Evolutionary conservation across 345 rosid species (phyloP), one percentile per base, ranked within the genome.

Genomic region (Populus tremula): DNA sequence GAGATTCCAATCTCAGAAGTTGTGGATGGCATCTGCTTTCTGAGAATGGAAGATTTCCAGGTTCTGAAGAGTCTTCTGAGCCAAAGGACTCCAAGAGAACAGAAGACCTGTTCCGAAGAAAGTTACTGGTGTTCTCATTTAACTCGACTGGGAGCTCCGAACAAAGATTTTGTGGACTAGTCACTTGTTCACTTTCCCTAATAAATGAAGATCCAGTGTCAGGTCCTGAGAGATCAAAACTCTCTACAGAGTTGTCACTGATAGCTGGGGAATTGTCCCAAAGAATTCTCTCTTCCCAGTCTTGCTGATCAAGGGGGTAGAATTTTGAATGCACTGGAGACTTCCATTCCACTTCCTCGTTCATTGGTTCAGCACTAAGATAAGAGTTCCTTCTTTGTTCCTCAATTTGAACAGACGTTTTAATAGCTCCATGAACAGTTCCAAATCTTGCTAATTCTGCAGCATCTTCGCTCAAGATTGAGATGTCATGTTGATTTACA

Each of bases 211-310:
- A 77, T 59, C 78, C 77, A 14, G 66, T 45, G 25, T 83, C 94
- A 54, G 85, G 76, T 76, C 79, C 87, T 82, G 77, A 14, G 70
- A 77, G 77, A 47, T 88, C 89, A 67, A 80, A 83, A 79, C 87
- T 75, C 77, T 85, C 86, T 47, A 80, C 71, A 78, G 89, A 82
- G 76, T 73, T 79, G 76, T 82, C 82, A 80, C 89, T 85, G 33
- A 17, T 70, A 63, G 76, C 82, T 78, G 98, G 89, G 78, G 90
- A 87, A 84, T 76, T 84, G 82, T 88, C 97, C 99, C 99, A 96
- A 23, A 89, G 74, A 84, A 93, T 96, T 65, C 75, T 86, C 50
- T 91, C 87, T 85, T 96, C 97, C 99, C 99, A 96, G 76, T 93
- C 94, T 77, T 86, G 89, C 88, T 96, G 98, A 82, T 90, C 97